phyloP scores from a whole-genome alignment of 495 filamentous ascomycete genomes.

The Penicillium waksmanii region DNA sequence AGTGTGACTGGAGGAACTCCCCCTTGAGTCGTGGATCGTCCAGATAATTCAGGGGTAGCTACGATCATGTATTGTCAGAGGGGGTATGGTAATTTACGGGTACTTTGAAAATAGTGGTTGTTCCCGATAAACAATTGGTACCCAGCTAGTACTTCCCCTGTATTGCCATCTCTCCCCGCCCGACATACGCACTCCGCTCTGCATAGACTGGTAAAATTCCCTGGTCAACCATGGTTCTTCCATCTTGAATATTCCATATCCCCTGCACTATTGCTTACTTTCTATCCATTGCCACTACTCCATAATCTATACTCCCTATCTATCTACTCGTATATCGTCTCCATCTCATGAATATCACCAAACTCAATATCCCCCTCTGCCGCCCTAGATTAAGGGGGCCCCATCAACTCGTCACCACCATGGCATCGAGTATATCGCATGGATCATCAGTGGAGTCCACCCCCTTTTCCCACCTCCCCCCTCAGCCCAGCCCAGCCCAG shows the following conservation, averaged over 20 bases:
- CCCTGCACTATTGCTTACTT: not conserved
- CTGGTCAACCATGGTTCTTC: not conserved
- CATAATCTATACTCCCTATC: not conserved
- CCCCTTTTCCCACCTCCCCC: constrained; percentile 15
- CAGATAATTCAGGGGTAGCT: constrained; percentile 22
- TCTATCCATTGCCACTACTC: not conserved
- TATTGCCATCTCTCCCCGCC: not conserved
- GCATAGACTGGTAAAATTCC: not conserved
- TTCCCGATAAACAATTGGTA: not conserved
- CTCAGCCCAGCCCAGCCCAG: not conserved
- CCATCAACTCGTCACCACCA: constrained; percentile 2
- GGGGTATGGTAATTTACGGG: not conserved
- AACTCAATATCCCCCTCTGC: constrained; percentile 1
- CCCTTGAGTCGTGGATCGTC: constrained; percentile 35
- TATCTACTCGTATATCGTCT: not conserved
- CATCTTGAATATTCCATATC: not conserved
- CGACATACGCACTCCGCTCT: not conserved
- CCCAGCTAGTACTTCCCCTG: not conserved
- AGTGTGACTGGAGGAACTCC: constrained; percentile 18
- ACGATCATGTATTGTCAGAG: not conserved
- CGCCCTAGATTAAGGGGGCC: constrained; percentile 23
- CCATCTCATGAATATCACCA: constrained; percentile 1
- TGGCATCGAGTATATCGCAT: constrained; percentile 2
- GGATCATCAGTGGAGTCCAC: constrained; percentile 9
- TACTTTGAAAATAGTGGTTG: not conserved